phyloP scores from a whole-genome alignment of 768 basidiomycete genomes.

The Xanthoconium stramineum region DNA sequence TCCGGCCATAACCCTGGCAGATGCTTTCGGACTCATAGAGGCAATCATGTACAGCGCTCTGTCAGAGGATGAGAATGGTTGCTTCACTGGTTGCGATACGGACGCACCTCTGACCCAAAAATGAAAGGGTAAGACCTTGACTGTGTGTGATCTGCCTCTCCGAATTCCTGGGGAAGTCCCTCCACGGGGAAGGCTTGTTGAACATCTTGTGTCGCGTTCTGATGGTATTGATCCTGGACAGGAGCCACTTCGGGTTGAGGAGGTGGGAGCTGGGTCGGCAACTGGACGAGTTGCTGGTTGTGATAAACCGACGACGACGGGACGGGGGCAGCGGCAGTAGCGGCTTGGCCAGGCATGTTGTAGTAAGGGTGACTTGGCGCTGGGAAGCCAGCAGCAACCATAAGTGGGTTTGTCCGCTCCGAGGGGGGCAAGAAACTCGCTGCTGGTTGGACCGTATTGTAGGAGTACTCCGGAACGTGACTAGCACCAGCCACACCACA shows the following conservation, averaged over 20 bases:
- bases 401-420: not conserved
- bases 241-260: not conserved
- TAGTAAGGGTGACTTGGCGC: not conserved
- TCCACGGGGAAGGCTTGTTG: no score
- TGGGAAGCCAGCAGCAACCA: not conserved
- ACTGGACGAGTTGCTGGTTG: not conserved
- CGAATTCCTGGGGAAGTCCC: no score
- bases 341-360: not conserved
- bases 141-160: not conserved
- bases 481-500: not conserved
- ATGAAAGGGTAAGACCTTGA: not conserved
- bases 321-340: not conserved
- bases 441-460: not conserved
- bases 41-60: not conserved
- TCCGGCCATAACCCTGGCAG: not conserved
- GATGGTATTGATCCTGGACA: not conserved
- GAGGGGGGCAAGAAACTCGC: not conserved
- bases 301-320: not conserved
- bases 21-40: accelerated
- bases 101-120: no score
- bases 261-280: not conserved
- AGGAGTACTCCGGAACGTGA: not conserved
- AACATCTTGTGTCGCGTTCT: no score
- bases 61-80: not conserved
- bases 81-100: not conserved